Evolutionary conservation across 495 filamentous ascomycete species (phyloP), one percentile per base, ranked within the genome.

Genomic region (Lasiosphaeris hirsuta): DNA sequence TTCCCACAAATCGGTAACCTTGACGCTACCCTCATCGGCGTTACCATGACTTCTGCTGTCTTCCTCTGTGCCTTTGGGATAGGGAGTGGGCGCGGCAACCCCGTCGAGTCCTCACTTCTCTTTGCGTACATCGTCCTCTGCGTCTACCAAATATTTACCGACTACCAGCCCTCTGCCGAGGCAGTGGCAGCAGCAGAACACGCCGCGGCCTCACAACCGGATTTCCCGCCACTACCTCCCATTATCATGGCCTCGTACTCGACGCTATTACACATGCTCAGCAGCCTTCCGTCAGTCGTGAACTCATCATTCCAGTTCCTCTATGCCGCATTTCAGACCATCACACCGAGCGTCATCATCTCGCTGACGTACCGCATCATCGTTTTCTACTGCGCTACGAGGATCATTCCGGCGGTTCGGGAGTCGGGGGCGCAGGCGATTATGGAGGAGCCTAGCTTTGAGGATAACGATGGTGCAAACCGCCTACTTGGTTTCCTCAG

Each of bases 191-290:
- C 81, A 8, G 76, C 80, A 10, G 67, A 74, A 34, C 69, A 71
- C 37, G 71, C 75, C 40, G 68, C 77, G 7, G 68, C 72, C 6
- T 59, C 72, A 37, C 87, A 90, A 52, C 82, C 86, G 10, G 92
- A 96, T 34, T 94, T 98, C 52, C 94, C 94, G 4, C 94, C 94
- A 5, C 81, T 98, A 7, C 94, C 94, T 1, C 94, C 94, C 0
- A 92, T 97, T 47, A 89, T 98, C 69, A 97, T 98, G 94, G 93
- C 92, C n/a, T 96, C 92, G 30, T 98, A 96, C 73, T 90, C 89
- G 39, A 96, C 92, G 2, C 73, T 97, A 15, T 72, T 96, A 34
- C 88, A 95, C 58, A 81, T 90, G n/a, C 77, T 98, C 37, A 87
- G 88, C 35, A 84, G 83, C 9, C 78, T 98, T 14, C 94, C 94